phyloP scores from a whole-genome alignment of 202 grass and related monocot genomes.

The Digitaria exilis region DNA sequence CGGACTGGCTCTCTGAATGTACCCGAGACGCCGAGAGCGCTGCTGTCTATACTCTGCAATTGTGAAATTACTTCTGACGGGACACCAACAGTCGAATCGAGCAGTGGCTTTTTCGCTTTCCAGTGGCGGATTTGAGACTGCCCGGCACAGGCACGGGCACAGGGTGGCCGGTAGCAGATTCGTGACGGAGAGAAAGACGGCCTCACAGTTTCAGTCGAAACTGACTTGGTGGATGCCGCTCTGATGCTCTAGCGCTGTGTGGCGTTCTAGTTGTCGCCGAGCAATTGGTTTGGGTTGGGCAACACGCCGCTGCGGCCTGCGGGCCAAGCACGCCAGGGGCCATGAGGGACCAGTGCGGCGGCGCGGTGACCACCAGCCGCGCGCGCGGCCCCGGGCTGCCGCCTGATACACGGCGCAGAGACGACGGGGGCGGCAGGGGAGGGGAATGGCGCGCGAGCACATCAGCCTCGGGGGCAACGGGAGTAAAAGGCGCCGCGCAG shows the following conservation, averaged over 20 bases:
- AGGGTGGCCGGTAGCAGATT: neutral
- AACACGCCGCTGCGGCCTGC: neutral
- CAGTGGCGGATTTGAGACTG: neutral
- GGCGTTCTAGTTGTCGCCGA: neutral
- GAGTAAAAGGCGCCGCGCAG: neutral
- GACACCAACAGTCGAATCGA: neutral
- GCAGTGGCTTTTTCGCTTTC: neutral
- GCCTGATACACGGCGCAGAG: constrained; percentile 7
- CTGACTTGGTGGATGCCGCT: neutral
- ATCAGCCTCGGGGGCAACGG: too few species aligned
- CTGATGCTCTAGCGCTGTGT: neutral
- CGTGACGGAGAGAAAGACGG: neutral
- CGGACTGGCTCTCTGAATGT: neutral
- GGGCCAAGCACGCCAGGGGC: too few species aligned
- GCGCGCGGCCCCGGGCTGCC: neutral
- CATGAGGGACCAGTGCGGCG: constrained; percentile 11
- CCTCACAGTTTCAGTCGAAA: neutral
- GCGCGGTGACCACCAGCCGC: constrained; percentile 51
- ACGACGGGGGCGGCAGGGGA: neutral
- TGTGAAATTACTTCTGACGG: neutral
- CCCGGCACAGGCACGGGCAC: neutral
- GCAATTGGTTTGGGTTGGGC: constrained; percentile 25
- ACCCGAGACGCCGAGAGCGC: neutral
- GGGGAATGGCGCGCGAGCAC: neutral
- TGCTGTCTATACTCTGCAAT: too few species aligned